Conservation (phyloP, 768 basidiomycete species). For the Rhizopogon roseolus region DNA sequence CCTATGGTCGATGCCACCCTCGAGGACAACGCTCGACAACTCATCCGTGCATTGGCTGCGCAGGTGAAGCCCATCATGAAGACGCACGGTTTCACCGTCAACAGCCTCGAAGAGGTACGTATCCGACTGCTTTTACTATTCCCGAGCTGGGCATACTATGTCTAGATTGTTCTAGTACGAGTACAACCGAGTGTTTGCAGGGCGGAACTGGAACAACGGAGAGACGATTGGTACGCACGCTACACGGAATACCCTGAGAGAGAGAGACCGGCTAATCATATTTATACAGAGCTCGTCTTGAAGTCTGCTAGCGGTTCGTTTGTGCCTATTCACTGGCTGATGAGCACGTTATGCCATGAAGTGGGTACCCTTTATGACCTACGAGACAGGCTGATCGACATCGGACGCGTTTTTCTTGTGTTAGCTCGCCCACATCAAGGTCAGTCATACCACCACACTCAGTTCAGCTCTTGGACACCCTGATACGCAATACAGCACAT, state of each 20-base stretch:
- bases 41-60: slow-evolving; percentile 74
- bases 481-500: slow-evolving; percentile 48
- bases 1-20: slow-evolving; percentile 35
- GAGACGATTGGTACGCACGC: slow-evolving; percentile 61
- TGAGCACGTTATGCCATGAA: slow-evolving; percentile 83
- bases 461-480: background rate
- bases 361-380: slow-evolving; percentile 33
- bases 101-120: slow-evolving; percentile 76
- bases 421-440: slow-evolving; percentile 82
- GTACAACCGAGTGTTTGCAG: slow-evolving; percentile 71
- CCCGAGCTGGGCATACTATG: background rate
- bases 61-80: slow-evolving; percentile 86
- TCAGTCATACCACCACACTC: slow-evolving; percentile 17
- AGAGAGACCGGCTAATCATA: background rate
- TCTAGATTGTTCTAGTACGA: slow-evolving; percentile 51
- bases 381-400: background rate
- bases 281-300: slow-evolving; percentile 65
- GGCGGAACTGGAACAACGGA: slow-evolving; percentile 82
- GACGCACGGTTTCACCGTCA: slow-evolving; percentile 66
- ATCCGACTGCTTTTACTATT: background rate
- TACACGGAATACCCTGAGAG: background rate
- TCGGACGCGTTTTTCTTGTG: slow-evolving; percentile 2
- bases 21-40: slow-evolving; percentile 63
- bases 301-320: slow-evolving; percentile 58
- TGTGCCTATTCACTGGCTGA: slow-evolving; percentile 58